A percentile compares a stretch with the other conserved stretches of the same genome.
Conservation (phyloP, 495 filamentous ascomycete species). For the Podospora didyma region DNA sequence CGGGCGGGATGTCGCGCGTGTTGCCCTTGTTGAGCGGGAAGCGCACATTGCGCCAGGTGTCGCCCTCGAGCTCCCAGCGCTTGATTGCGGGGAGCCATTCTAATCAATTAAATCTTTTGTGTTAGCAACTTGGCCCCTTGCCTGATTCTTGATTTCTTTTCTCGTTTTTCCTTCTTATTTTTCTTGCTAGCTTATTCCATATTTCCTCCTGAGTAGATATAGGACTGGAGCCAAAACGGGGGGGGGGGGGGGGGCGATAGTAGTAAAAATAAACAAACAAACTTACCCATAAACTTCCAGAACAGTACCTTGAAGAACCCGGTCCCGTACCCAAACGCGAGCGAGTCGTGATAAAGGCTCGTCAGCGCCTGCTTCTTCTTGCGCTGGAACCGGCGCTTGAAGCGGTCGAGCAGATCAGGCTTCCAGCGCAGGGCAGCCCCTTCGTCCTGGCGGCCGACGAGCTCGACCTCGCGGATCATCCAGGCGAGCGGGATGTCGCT, state of each 20-base stretch:
- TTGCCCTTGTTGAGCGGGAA: conserved; percentile 14
- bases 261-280: no score
- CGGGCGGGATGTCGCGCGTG: conserved; percentile 9
- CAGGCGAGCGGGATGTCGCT: conserved; percentile 16
- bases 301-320: conserved; percentile 9
- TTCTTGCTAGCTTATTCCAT: no score
- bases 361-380: conserved; percentile 7
- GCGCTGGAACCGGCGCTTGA: conserved; percentile 5
- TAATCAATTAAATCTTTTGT: background rate
- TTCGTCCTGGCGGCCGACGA: conserved; percentile 4
- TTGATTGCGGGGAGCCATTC: conserved; percentile 11
- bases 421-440: conserved; percentile 7
- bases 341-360: conserved; percentile 8
- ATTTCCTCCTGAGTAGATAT: no score
- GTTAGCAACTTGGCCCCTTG: no score
- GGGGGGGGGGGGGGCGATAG: no score
- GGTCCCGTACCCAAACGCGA: conserved; percentile 8
- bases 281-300: conserved; percentile 14
- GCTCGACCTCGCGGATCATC: conserved; percentile 14
- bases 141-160: no score
- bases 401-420: background rate
- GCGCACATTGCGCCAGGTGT: conserved; percentile 9
- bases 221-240: no score
- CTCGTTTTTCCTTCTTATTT: no score
- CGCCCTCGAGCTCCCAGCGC: conserved; percentile 10